Percentiles rank a stretch among this genome's conserved stretches.
Conservation (phyloP, 225 moss, liverwort and hornwort genomes). For the Takakia lepidozioides region DNA sequence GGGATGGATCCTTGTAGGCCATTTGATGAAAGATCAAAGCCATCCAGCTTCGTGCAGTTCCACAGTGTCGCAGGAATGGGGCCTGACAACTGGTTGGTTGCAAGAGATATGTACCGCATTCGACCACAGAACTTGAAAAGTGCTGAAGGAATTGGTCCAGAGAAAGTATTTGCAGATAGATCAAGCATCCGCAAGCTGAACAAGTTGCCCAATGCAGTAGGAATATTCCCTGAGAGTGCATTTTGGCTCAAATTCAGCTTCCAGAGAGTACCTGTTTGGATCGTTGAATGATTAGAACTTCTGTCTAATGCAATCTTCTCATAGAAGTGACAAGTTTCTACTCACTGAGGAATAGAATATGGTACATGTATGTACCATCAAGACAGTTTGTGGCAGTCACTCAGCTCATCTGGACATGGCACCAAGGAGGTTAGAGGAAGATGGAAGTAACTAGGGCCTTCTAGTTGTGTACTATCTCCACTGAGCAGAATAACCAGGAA, state of each 20-base stretch:
- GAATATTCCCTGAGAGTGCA: conserved; percentile 43
- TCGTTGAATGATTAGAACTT: too few relatives aligned
- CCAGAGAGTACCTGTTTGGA: conserved; percentile 35
- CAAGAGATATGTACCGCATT: conserved; percentile 48
- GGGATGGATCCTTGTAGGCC: conserved; percentile 19
- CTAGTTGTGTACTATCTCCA: too few relatives aligned
- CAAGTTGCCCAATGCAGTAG: conserved; percentile 37
- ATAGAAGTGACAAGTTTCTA: too few relatives aligned
- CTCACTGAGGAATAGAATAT: too few relatives aligned
- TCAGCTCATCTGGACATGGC: too few relatives aligned
- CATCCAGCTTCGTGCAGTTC: conserved; percentile 33
- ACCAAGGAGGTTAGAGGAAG: too few relatives aligned
- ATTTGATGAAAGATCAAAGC: conserved; percentile 28
- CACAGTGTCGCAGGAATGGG: conserved; percentile 46
- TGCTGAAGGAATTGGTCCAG: conserved; percentile 46
- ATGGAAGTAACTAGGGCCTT: too few relatives aligned
- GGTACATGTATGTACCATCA: too few relatives aligned
- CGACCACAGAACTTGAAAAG: conserved; percentile 37
- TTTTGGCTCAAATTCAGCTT: conserved; percentile 79
- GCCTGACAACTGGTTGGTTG: conserved; percentile 56
- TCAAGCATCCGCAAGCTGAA: conserved; percentile 48
- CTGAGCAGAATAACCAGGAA: too few relatives aligned
- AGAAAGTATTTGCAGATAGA: conserved; percentile 40
- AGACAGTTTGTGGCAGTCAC: too few relatives aligned
- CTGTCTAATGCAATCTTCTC: too few relatives aligned